Evolutionary conservation across 1,139 yeast species (phyloP).

Genomic region (Suhomyces wounanorum): DNA sequence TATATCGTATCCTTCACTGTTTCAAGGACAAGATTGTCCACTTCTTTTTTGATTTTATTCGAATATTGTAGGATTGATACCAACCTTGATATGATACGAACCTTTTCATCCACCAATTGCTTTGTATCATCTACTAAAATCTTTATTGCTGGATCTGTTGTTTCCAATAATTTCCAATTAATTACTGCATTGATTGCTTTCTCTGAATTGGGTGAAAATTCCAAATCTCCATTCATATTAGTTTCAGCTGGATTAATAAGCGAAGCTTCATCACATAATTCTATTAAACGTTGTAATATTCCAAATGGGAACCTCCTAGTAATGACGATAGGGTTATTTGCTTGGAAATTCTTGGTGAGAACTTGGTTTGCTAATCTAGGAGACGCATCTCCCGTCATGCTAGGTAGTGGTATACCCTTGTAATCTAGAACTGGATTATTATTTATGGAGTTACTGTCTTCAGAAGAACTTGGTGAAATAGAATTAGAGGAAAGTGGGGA

Average conservation of each 20-base stretch:
- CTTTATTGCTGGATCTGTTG: conserved; percentile 66
- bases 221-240: conserved; percentile 31
- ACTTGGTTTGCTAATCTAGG: conserved; percentile 28
- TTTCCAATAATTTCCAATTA: conserved; percentile 55
- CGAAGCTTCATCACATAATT: conserved; percentile 76
- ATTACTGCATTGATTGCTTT: conserved; percentile 59
- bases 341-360: conserved; percentile 19
- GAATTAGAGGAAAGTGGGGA: conserved; percentile 23
- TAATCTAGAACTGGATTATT: conserved; percentile 44
- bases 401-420: conserved; percentile 58
- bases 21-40: conserved; percentile 67
- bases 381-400: conserved; percentile 19
- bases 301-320: conserved; percentile 62
- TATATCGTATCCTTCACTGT: conserved; percentile 67
- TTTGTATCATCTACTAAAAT: conserved; percentile 71
- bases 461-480: conserved; percentile 19
- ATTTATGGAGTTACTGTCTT: conserved; percentile 11
- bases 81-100: conserved; percentile 72
- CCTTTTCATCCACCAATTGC: conserved; percentile 60
- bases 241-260: conserved; percentile 64
- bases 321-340: conserved; percentile 20
- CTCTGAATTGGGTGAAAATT: conserved; percentile 73
- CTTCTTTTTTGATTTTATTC: conserved; percentile 79
- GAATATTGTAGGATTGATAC: conserved; percentile 78
- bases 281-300: conserved; percentile 61